phyloP scores from a whole-genome alignment of 169 alveolate genomes.

The Plasmodium billcollinsi region DNA sequence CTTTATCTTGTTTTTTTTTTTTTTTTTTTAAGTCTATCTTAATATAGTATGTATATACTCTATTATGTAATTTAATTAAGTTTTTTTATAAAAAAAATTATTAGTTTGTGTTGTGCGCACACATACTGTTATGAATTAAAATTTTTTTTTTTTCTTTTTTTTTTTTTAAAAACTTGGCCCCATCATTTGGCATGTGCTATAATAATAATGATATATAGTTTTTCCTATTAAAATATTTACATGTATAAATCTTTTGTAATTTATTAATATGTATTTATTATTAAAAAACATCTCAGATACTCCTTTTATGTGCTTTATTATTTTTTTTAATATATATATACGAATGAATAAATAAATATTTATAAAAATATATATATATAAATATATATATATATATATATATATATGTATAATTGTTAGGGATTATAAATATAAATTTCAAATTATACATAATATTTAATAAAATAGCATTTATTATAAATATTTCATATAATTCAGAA shows the following conservation, averaged over 20 bases:
- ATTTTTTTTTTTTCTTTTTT: conserved; percentile 31
- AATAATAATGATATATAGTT: neutral
- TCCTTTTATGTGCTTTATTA: conserved; percentile 2
- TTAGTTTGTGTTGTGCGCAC: conserved; percentile 72
- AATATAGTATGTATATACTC: conserved; percentile 8
- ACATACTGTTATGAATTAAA: conserved; percentile 17
- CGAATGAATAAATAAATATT: conserved; percentile 2
- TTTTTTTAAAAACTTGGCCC: conserved; percentile 23
- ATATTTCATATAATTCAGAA: no score
- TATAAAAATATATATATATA: neutral
- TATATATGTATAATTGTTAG: neutral
- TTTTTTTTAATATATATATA: conserved; percentile 1
- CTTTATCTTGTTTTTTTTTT: conserved; percentile 16
- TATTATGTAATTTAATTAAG: conserved; percentile 48
- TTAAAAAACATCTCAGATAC: neutral
- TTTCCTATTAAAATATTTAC: conserved; percentile 36
- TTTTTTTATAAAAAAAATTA: conserved; percentile 51
- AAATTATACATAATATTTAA: no score
- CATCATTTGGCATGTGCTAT: conserved; percentile 47
- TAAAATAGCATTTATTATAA: no score
- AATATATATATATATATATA: neutral
- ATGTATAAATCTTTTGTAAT: conserved; percentile 15
- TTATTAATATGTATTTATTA: neutral
- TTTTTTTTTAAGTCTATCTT: conserved; percentile 47
- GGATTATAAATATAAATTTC: no score